Percentiles rank a stretch among this genome's conserved stretches.
These are phyloP conservation scores for Erysimum pusillum DNA, from an alignment of 441 rosid genomes.

Conservation along the genomic window DNA sequence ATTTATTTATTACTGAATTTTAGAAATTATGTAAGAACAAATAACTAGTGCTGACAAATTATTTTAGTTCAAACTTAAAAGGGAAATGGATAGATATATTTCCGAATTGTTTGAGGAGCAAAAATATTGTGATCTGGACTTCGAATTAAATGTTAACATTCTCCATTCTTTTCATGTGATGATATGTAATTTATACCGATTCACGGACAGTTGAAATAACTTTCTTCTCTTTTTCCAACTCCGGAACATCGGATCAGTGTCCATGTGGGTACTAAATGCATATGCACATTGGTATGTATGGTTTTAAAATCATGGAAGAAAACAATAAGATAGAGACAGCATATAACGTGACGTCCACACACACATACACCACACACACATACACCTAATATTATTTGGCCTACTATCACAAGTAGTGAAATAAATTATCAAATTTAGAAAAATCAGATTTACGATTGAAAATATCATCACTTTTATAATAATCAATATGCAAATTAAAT, in stretches of 20 bases:
- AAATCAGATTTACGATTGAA: neutral
- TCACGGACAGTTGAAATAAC: conserved; percentile 6
- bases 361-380: neutral
- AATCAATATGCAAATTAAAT: neutral
- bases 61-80: neutral
- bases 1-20: no score
- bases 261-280: neutral
- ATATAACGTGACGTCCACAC: conserved; percentile 2
- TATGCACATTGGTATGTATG: neutral
- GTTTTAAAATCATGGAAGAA: neutral
- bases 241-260: neutral
- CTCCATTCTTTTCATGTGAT: conserved; percentile 17
- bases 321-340: neutral
- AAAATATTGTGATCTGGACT: neutral
- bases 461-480: neutral
- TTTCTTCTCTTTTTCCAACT: neutral
- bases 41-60: neutral
- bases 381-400: neutral
- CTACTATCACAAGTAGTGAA: neutral
- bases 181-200: neutral
- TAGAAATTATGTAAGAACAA: neutral
- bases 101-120: neutral
- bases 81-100: neutral
- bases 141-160: neutral
- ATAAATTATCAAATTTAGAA: neutral